phyloP scores from a whole-genome alignment of 2,329 filamentous ascomycete genomes.

The Septoria linicola region DNA sequence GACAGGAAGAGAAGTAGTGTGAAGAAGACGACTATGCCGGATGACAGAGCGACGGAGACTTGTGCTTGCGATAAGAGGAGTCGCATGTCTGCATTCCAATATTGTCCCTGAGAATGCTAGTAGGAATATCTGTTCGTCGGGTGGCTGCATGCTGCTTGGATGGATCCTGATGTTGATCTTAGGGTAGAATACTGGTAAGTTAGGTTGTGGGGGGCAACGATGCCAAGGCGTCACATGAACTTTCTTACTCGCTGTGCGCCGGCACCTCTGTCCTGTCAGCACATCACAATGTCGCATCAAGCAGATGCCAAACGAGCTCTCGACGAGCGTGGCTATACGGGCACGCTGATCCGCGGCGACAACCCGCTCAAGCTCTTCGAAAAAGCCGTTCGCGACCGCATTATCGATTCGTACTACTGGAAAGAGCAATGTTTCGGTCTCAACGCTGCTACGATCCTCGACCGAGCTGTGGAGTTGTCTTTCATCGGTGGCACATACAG shows the following conservation, averaged over 20 bases:
- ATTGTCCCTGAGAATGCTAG: constrained; percentile 17
- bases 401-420: constrained; percentile 95
- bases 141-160: constrained; percentile 11
- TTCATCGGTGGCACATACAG: constrained; percentile 90
- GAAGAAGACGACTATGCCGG: constrained; percentile 67
- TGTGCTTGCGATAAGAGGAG: constrained; percentile 58
- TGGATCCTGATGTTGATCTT: not conserved
- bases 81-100: constrained; percentile 21
- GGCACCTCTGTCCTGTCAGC: not conserved
- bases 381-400: constrained; percentile 91
- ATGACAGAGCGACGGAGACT: constrained; percentile 67
- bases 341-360: constrained; percentile 77
- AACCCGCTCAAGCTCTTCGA: constrained; percentile 96
- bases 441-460: constrained; percentile 76
- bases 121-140: constrained; percentile 7
- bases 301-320: constrained; percentile 77
- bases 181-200: no score
- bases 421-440: constrained; percentile 98
- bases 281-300: constrained; percentile 55
- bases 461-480: constrained; percentile 80
- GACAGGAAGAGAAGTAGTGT: constrained; percentile 82
- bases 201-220: constrained; percentile 10
- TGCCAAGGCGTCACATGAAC: constrained; percentile 12
- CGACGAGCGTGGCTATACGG: constrained; percentile 82
- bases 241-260: not conserved